phyloP scores from a whole-genome alignment of 1,284 basidiomycete species.

The Gomphus bonarii region DNA sequence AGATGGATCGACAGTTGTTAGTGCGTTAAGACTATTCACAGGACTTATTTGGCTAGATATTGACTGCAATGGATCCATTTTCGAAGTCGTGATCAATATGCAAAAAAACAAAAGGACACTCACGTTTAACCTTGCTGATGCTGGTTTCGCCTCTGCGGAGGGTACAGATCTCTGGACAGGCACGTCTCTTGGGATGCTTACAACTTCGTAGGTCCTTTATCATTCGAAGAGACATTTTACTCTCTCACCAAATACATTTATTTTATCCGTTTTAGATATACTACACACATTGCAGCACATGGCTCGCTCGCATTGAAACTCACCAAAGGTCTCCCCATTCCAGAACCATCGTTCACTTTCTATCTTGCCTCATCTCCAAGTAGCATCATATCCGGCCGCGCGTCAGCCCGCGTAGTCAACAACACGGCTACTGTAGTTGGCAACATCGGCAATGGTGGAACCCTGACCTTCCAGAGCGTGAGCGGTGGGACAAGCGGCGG shows the following conservation, averaged over 20 bases:
- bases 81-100: constrained; percentile 35
- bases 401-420: constrained; percentile 28
- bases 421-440: constrained; percentile 31
- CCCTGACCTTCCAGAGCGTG: constrained; percentile 30
- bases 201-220: constrained; percentile 23
- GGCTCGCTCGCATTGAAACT: constrained; percentile 32
- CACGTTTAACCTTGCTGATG: constrained; percentile 31
- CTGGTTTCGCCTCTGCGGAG: constrained; percentile 30
- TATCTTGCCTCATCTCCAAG: constrained; percentile 29
- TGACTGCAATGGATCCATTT: background rate
- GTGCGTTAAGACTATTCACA: constrained; percentile 21
- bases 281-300: constrained; percentile 29
- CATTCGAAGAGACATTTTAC: background rate
- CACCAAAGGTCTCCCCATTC: constrained; percentile 19
- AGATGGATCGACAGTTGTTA: constrained; percentile 37
- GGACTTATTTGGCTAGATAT: background rate
- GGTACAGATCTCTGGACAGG: constrained; percentile 32
- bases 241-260: background rate
- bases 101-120: constrained; percentile 27
- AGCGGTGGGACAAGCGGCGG: constrained; percentile 33
- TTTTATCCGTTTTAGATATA: constrained; percentile 21
- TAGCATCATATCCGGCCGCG: constrained; percentile 31
- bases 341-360: constrained; percentile 28
- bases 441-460: constrained; percentile 33
- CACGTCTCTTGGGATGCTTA: constrained; percentile 27